These are phyloP conservation scores for Letharia columbiana DNA, from an alignment of 495 filamentous ascomycete genomes.

Conservation along the genomic window DNA sequence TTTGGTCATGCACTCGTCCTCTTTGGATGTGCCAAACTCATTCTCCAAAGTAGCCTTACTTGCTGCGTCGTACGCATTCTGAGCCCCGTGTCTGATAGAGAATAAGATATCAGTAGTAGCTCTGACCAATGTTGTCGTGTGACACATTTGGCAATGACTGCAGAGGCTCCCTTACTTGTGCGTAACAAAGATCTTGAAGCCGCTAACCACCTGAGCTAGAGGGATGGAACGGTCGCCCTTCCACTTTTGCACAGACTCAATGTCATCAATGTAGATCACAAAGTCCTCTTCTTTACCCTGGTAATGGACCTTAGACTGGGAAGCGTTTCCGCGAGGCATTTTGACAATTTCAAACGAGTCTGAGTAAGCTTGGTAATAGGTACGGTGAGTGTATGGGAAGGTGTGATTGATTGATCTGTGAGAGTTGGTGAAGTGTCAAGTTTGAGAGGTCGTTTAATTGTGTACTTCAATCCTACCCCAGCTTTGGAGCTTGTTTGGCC, in stretches of 20 bases:
- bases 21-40: conserved; percentile 74
- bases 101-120: not conserved
- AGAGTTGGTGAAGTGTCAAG: not conserved
- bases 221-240: conserved; percentile 68
- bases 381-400: not conserved
- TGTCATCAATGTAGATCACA: conserved; percentile 77
- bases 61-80: conserved; percentile 68
- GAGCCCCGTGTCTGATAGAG: conserved; percentile 64
- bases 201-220: conserved; percentile 72
- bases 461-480: not conserved
- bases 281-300: conserved; percentile 85
- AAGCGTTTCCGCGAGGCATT: conserved; percentile 74
- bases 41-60: conserved; percentile 65
- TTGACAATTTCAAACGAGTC: conserved; percentile 23
- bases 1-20: conserved; percentile 68
- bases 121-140: not conserved
- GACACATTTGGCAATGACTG: not conserved
- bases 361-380: not conserved
- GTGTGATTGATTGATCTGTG: not conserved
- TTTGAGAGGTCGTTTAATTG: conserved; percentile 5
- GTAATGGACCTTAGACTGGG: conserved; percentile 76
- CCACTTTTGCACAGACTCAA: conserved; percentile 68
- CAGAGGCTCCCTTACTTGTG: conserved; percentile 58
- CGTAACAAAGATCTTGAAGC: conserved; percentile 84
- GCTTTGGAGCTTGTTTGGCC: not conserved